A percentile compares a stretch with the other conserved stretches of the same genome.
Conservation (phyloP, 2,329 filamentous ascomycete species). For the Alternaria ventricosa region DNA sequence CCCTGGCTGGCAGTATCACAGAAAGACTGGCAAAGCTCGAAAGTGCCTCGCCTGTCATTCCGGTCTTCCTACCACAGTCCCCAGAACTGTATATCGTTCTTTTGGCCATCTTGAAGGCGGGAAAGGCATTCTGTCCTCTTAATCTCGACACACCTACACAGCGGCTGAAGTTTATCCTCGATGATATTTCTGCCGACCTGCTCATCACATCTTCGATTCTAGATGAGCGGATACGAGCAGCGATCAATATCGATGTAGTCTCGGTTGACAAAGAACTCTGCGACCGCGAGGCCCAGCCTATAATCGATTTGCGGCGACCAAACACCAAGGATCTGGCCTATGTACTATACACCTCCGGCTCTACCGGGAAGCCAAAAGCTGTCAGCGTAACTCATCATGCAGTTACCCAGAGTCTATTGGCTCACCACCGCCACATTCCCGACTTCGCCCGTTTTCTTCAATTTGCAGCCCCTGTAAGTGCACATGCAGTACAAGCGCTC, state of each 20-base stretch:
- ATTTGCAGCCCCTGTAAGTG: constrained; percentile 73
- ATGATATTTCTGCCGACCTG: constrained; percentile 74
- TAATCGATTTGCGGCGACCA: constrained; percentile 17
- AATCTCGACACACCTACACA: constrained; percentile 79
- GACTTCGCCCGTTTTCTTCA: constrained; percentile 81
- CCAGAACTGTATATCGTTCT: constrained; percentile 78
- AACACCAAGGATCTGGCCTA: constrained; percentile 68
- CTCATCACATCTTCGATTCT: constrained; percentile 68
- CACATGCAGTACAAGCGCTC: background rate
- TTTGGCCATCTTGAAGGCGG: constrained; percentile 79
- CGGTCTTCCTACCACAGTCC: constrained; percentile 78
- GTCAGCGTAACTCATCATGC: constrained; percentile 82
- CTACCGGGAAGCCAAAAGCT: constrained; percentile 87
- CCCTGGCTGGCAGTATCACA: constrained; percentile 56
- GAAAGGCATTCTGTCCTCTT: constrained; percentile 85
- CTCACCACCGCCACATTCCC: constrained; percentile 80
- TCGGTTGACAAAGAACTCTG: constrained; percentile 50
- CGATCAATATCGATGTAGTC: constrained; percentile 49
- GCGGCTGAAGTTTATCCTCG: constrained; percentile 77
- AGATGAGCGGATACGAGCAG: constrained; percentile 45
- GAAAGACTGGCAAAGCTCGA: constrained; percentile 30
- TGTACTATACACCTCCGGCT: constrained; percentile 92
- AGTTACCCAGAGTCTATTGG: constrained; percentile 80
- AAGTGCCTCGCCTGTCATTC: constrained; percentile 63
- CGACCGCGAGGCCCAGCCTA: constrained; percentile 25